Percentiles rank a stretch among this genome's conserved stretches.
These are phyloP conservation scores for Biscutella laevigata DNA, from an alignment of 441 rosid genomes.

Conservation along the genomic window DNA sequence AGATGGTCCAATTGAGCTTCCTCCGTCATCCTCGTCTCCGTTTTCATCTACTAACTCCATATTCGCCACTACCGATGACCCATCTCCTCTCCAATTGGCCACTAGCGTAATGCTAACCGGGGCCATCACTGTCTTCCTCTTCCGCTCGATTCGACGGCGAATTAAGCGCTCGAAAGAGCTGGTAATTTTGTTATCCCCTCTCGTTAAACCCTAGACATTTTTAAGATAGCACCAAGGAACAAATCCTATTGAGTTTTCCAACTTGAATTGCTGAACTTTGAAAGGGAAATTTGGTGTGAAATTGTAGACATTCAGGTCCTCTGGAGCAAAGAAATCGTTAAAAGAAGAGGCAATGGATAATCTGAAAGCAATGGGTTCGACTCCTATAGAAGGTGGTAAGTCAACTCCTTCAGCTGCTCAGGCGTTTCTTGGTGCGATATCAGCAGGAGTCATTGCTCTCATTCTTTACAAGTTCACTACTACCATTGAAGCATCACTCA, in stretches of 20 bases:
- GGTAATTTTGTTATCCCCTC: constrained; percentile 21
- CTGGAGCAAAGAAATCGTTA: constrained; percentile 49
- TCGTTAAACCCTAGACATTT: background rate
- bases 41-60: constrained; percentile 38
- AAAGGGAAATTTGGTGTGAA: background rate
- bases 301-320: constrained; percentile 51
- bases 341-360: constrained; percentile 65
- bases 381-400: constrained; percentile 39
- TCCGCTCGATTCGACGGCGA: constrained; percentile 76
- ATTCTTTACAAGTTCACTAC: constrained; percentile 73
- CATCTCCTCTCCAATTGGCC: constrained; percentile 59
- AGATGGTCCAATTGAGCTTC: constrained; percentile 66
- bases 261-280: background rate
- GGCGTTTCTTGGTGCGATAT: constrained; percentile 63
- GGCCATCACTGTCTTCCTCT: constrained; percentile 69
- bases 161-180: constrained; percentile 62
- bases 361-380: constrained; percentile 49
- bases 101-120: constrained; percentile 83
- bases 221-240: background rate
- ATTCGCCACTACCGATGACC: constrained; percentile 62
- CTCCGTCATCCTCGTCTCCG: constrained; percentile 25
- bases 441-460: constrained; percentile 72
- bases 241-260: background rate
- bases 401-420: constrained; percentile 60
- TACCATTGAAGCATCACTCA: constrained; percentile 64